Conservation (phyloP, 768 basidiomycete species). For the Pulveroboletus sp. region DNA sequence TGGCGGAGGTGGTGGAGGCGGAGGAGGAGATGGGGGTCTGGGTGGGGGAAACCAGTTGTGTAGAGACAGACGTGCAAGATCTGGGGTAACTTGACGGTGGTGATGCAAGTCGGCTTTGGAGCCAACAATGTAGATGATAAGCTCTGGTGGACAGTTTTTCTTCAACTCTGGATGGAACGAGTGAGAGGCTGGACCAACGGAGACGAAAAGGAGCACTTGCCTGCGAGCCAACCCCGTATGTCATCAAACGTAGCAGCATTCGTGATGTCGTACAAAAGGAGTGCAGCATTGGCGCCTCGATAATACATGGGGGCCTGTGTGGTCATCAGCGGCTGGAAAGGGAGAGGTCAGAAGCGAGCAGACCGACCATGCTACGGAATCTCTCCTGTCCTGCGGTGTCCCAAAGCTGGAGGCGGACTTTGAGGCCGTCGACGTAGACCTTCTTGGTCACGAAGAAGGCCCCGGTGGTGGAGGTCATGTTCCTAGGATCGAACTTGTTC, state of each 20-base stretch:
- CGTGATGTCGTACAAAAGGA: conserved; percentile 94
- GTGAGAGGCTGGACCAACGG: not conserved
- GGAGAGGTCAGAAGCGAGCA: not conserved
- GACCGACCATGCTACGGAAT: conserved; percentile 80
- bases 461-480: conserved; percentile 86
- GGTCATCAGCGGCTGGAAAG: conserved; percentile 15
- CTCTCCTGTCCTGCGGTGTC: conserved; percentile 94
- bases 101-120: conserved; percentile 80
- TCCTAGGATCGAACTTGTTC: conserved; percentile 84
- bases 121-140: conserved; percentile 94
- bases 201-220: conserved; percentile 37
- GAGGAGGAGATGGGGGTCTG: conserved; percentile 59
- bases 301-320: conserved; percentile 92
- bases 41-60: conserved; percentile 89
- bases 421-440: conserved; percentile 76
- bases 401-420: conserved; percentile 86
- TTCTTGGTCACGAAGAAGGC: conserved; percentile 95
- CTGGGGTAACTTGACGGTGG: conserved; percentile 73
- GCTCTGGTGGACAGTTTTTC: conserved; percentile 83
- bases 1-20: conserved; percentile 50
- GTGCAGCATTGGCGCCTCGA: conserved; percentile 90
- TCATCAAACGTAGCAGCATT: conserved; percentile 86
- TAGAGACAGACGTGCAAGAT: conserved; percentile 77
- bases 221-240: conserved; percentile 88
- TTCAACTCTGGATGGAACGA: conserved; percentile 60